A percentile compares a stretch with the other conserved stretches of the same genome.
These are phyloP conservation scores for Fraxinus ornus DNA, from an alignment of 305 asterid species.

Conservation along the genomic window DNA sequence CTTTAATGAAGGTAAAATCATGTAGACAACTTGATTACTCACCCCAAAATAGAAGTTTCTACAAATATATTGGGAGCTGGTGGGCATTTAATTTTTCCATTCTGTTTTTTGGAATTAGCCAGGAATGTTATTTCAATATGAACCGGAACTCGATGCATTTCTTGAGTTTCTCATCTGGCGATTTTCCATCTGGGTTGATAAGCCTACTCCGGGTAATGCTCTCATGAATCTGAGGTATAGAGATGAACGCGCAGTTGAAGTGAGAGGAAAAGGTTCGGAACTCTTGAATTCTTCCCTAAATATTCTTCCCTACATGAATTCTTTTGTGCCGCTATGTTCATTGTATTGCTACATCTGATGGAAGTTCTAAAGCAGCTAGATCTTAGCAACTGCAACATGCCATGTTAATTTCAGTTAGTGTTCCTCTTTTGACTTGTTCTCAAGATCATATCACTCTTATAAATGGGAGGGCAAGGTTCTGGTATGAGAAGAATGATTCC, in stretches of 20 bases:
- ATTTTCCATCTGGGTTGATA: constrained; percentile 85
- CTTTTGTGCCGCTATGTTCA: background rate
- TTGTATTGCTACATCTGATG: background rate
- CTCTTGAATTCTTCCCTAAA: background rate
- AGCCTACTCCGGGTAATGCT: constrained; percentile 87
- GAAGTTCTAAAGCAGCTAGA: background rate
- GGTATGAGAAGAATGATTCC: background rate
- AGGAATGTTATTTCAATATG: constrained; percentile 88
- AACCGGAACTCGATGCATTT: constrained; percentile 87
- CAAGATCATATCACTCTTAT: background rate
- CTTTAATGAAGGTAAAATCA: constrained; percentile 71
- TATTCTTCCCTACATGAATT: background rate
- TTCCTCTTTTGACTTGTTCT: background rate
- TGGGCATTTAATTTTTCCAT: constrained; percentile 47
- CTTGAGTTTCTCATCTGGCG: constrained; percentile 85
- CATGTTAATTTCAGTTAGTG: background rate
- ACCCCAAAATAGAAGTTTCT: background rate
- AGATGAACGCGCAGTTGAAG: constrained; percentile 78
- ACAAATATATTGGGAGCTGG: constrained; percentile 17
- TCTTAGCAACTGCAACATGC: background rate
- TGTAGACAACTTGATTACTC: constrained; percentile 5
- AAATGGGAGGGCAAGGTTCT: background rate
- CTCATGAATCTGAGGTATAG: constrained; percentile 80
- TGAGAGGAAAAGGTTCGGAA: constrained; percentile 64
- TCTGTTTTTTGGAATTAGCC: constrained; percentile 71